Percentiles rank a stretch among this genome's conserved stretches.
Evolutionary conservation across 495 filamentous ascomycete genomes (phyloP).

Genomic region (Podospora didyma): DNA sequence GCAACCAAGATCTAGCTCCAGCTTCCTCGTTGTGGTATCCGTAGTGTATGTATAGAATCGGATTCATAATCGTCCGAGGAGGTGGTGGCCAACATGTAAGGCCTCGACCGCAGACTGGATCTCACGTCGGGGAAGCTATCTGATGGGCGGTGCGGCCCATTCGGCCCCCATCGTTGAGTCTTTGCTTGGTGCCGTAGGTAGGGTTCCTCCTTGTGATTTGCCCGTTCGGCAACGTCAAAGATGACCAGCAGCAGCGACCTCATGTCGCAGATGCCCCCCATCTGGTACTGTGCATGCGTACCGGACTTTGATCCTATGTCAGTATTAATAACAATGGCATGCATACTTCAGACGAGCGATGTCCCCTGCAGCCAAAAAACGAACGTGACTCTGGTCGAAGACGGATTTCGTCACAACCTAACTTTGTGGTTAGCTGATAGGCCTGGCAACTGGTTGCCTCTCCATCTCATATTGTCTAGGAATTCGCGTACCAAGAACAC

Average conservation of each 20-base stretch:
- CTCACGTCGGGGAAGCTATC: too few species aligned
- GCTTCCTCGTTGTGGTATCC: too few species aligned
- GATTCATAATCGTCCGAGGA: neutral
- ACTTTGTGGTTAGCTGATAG: neutral
- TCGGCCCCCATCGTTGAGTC: neutral
- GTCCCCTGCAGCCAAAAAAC: neutral
- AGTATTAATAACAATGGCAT: neutral
- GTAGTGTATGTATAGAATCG: neutral
- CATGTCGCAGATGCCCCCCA: neutral
- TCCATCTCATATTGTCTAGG: neutral
- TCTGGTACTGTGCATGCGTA: neutral
- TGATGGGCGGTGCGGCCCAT: neutral
- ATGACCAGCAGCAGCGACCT: neutral
- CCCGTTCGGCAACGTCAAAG: neutral
- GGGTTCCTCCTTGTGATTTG: slow-evolving; percentile 13
- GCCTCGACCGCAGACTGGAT: too few species aligned
- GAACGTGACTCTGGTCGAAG: neutral
- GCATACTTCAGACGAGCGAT: neutral
- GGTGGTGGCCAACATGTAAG: too few species aligned
- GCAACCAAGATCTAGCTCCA: neutral
- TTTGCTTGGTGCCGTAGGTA: slow-evolving; percentile 18
- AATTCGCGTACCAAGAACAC: neutral
- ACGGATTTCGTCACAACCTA: neutral
- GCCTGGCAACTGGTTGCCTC: neutral
- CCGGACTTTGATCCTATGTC: neutral